Evolutionary conservation across 106 monocot species (phyloP).

Genomic region (Apostasia ramifera): DNA sequence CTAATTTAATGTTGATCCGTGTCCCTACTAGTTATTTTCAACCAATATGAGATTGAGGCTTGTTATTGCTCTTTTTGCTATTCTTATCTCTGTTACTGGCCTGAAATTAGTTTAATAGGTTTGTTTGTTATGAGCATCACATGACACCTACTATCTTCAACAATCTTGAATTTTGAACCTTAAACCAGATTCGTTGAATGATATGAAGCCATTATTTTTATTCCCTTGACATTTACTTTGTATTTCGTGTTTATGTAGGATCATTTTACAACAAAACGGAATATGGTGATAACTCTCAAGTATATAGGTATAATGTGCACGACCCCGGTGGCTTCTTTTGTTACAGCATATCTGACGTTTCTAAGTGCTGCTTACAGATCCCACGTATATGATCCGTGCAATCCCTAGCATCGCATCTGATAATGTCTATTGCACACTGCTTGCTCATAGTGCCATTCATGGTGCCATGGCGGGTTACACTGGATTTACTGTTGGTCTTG

Average conservation of each 20-base stretch:
- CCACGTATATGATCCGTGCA: conserved; percentile 64
- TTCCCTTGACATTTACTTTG: not conserved
- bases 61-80: too few species aligned
- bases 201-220: too few species aligned
- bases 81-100: too few species aligned
- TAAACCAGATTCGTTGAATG: too few species aligned
- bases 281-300: conserved; percentile 50
- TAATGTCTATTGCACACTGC: conserved; percentile 58
- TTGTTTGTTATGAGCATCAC: too few species aligned
- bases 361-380: conserved; percentile 23
- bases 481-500: conserved; percentile 55
- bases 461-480: conserved; percentile 78
- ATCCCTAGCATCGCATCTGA: conserved; percentile 63
- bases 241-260: conserved; percentile 28
- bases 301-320: conserved; percentile 41
- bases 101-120: too few species aligned
- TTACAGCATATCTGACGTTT: not conserved
- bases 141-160: too few species aligned
- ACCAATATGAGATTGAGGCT: too few species aligned
- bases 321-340: not conserved
- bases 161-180: too few species aligned
- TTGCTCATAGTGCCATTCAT: conserved; percentile 52
- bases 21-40: too few species aligned
- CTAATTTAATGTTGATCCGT: too few species aligned
- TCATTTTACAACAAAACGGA: conserved; percentile 33